Evolutionary conservation across 1,139 yeast species (phyloP).

Genomic region (Diutina scorzettiae): DNA sequence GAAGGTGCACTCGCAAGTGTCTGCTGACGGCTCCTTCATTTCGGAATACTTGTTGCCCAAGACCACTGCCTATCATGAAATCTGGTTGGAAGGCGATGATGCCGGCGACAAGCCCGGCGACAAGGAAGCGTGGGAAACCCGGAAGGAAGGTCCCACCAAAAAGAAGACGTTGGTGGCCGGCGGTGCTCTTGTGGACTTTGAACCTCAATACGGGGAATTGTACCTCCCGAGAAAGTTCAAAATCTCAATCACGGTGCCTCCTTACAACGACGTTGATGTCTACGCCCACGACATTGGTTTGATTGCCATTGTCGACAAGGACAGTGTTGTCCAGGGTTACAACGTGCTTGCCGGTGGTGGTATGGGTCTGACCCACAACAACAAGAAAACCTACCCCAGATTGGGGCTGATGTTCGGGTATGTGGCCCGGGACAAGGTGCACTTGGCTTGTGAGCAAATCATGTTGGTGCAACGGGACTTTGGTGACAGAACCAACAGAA

Average conservation of each 20-base stretch:
- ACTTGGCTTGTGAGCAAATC: conserved; percentile 76
- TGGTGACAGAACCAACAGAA: conserved; percentile 94
- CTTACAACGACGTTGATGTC: conserved; percentile 93
- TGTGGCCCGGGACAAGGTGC: conserved; percentile 54
- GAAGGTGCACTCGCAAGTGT: conserved; percentile 66
- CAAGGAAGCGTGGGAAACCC: conserved; percentile 56
- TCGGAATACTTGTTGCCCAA: conserved; percentile 79
- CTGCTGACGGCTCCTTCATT: conserved; percentile 48
- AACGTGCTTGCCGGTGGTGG: conserved; percentile 95
- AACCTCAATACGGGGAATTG: conserved; percentile 78
- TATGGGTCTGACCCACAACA: conserved; percentile 97
- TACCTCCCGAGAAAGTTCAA: conserved; percentile 95
- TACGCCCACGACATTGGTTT: conserved; percentile 93
- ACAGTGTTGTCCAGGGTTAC: conserved; percentile 55
- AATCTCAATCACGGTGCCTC: conserved; percentile 91
- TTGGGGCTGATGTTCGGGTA: conserved; percentile 83
- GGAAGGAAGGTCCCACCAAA: conserved; percentile 71
- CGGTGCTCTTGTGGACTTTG: conserved; percentile 72
- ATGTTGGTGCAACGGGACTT: conserved; percentile 90
- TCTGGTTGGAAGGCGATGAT: conserved; percentile 89
- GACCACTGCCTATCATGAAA: conserved; percentile 94
- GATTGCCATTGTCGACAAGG: conserved; percentile 71
- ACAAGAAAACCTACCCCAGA: conserved; percentile 93
- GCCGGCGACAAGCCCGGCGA: conserved; percentile 59
- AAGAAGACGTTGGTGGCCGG: conserved; percentile 78